These are phyloP conservation scores for Pseudogymnoascus destructans DNA, from an alignment of 2,329 filamentous ascomycete genomes.

Conservation along the genomic window DNA sequence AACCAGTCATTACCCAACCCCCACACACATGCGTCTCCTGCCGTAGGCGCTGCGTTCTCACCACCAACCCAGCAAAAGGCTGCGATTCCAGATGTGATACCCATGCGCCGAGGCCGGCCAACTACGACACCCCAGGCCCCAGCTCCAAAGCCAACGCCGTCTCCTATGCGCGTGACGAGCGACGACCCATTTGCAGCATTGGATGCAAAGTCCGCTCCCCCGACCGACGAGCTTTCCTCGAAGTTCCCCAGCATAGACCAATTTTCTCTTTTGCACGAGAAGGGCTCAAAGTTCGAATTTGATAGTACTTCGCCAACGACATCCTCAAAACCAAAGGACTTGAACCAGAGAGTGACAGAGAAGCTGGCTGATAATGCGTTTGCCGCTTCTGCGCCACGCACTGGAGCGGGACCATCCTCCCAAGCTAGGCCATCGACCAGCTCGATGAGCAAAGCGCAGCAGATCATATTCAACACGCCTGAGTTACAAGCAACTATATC, in stretches of 20 bases:
- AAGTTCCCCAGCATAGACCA: conserved; percentile 87
- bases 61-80: conserved; percentile 59
- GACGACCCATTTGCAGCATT: conserved; percentile 85
- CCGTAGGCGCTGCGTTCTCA: conserved; percentile 70
- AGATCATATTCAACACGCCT: conserved; percentile 49
- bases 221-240: conserved; percentile 66
- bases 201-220: conserved; percentile 49
- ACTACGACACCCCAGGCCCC: conserved; percentile 35
- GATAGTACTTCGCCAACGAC: conserved; percentile 39
- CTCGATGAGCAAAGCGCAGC: conserved; percentile 46
- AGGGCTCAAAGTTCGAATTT: conserved; percentile 75
- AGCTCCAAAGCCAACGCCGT: conserved; percentile 45
- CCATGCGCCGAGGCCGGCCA: conserved; percentile 82
- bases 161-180: conserved; percentile 54
- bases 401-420: conserved; percentile 10
- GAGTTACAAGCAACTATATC: conserved; percentile 40
- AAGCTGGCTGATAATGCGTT: conserved; percentile 80
- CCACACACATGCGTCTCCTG: conserved; percentile 32
- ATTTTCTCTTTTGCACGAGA: conserved; percentile 79
- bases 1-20: conserved; percentile 44
- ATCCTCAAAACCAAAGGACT: conserved; percentile 36
- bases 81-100: conserved; percentile 74
- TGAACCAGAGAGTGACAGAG: conserved; percentile 57
- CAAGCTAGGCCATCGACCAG: conserved; percentile 19
- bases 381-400: conserved; percentile 29